Evolutionary conservation across 495 filamentous ascomycete genomes (phyloP), one percentile per base, ranked within the genome.

Genomic region (Aspergillus ellipticus): DNA sequence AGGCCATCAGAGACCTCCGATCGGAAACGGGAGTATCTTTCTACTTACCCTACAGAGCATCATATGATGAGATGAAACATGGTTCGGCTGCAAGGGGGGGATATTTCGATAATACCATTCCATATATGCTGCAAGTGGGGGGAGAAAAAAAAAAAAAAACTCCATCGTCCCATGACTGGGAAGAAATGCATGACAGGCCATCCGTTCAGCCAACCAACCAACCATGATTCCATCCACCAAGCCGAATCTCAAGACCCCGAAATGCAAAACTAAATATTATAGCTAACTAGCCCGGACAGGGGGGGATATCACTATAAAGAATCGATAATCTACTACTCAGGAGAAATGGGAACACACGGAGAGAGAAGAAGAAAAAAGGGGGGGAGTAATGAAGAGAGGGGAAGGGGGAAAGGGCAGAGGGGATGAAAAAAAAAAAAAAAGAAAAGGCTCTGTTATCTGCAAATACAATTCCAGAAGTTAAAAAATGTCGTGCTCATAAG

Each of bases 401-500:
- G 15, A 9, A 15, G 35, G 22, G 17, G 16, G 4, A 16, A 24
- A 1, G n/a, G 33, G 50, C 13, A 28, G 17, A 47, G 31, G 43
- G 49, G 24, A 42, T 16, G 29, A 21, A 43, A 50, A 41, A 41
- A 9, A 42, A 49, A 56, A 45, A 45, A 17, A 46, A 60, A 47
- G 45, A n/a, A 51, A 15, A 56, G 37, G 53, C 60, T 59, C 55
- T 51, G 59, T 66, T 64, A 60, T 66, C 60, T 62, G 67, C 59
- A 70, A 67, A 66, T 69, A 70, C 62, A 70, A 60, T 57, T 60
- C 60, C 53, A 73, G 65, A 66, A 67, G 59, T 50, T 45, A 61
- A 68, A 58, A 60, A 63, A n/a, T 53, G 56, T 70, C 70, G 58
- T 67, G 70, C 66, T 69, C 64, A 56, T 73, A 71, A 67, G 63